Base-by-base conservation (phyloP, 768 basidiomycete genomes). In the Boletus edulis region DNA sequence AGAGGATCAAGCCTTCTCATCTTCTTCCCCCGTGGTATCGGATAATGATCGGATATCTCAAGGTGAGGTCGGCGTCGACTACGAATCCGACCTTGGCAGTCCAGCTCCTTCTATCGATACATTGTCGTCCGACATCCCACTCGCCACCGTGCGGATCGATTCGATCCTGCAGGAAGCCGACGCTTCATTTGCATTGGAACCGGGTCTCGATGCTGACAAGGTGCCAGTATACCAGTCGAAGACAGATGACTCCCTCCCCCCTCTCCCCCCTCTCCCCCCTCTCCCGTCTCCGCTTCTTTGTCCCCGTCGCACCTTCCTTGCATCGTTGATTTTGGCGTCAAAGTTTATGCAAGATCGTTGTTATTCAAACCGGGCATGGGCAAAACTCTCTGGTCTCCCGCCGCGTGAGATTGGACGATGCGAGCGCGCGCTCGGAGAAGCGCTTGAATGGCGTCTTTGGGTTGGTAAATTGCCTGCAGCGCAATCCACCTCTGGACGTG, bases 281-380 rank as follows among this genome's bases (percentile, higher is more conserved):
- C 80, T 88, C n/a, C 87, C 88, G 0, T 91, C 87, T 0, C 89
- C 91, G 0, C 80, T 97, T 27, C 79, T 92, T 40, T 96, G 94
- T 64, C 92, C 94, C 3, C 83, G 94, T 27, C 82, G 94, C 24
- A 83, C 92, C 0, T 97, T 98, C 72, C 78, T 97, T 10, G 92
- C 92, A 0, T 85, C 91, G 0, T 76, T 98, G 40, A 92, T 98
- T 52, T 78, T 93, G 49, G 95, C 94, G 0, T 88, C 89, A 15
- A 98, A 98, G 63, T 95, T 95, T 67, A 84, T 89, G 57, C 93
- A 95, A 74, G 94, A 98, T 65, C 86, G 91, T 48, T 92, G 90
- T 41, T 97, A 95, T 63, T 94, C 91, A 14, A 96, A 97, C 68
- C 83, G 85, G 27, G 94, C 94, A 17, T 97, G 95, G 95, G 89